Conservation (phyloP, 2,329 filamentous ascomycete genomes). For the Aspergillus fumigatus region DNA sequence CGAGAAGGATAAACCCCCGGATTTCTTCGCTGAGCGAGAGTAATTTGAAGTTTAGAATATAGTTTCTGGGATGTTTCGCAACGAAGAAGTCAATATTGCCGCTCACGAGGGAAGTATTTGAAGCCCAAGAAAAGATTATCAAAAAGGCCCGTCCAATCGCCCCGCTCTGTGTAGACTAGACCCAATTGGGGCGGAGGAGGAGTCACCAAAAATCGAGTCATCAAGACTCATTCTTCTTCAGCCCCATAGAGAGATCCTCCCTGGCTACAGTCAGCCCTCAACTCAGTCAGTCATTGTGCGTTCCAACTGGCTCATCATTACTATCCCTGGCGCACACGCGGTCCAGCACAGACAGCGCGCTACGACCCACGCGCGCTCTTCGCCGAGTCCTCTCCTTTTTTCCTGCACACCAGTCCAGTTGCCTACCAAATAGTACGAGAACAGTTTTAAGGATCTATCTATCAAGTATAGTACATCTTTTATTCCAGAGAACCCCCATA, state of each 20-base stretch:
- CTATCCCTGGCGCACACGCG: too few species aligned
- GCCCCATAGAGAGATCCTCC: too few species aligned
- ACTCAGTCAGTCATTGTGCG: too few species aligned
- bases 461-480: not conserved
- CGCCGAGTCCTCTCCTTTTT: not conserved
- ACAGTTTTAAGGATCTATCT: not conserved
- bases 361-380: not conserved
- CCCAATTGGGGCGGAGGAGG: slow-evolving; percentile 12
- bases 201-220: slow-evolving; percentile 13
- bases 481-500: not conserved
- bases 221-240: not conserved
- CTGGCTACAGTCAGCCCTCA: not conserved
- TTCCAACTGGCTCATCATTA: not conserved
- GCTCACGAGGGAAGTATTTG: not conserved
- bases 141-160: slow-evolving; percentile 5
- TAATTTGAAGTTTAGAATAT: not conserved
- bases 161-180: slow-evolving; percentile 11
- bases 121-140: not conserved
- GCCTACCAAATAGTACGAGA: not conserved
- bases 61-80: not conserved
- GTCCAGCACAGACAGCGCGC: too few species aligned
- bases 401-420: not conserved
- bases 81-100: not conserved
- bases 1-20: not conserved
- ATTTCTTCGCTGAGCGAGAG: not conserved